Conservation (phyloP, 345 rosid species). For the Kandelia obovata region DNA sequence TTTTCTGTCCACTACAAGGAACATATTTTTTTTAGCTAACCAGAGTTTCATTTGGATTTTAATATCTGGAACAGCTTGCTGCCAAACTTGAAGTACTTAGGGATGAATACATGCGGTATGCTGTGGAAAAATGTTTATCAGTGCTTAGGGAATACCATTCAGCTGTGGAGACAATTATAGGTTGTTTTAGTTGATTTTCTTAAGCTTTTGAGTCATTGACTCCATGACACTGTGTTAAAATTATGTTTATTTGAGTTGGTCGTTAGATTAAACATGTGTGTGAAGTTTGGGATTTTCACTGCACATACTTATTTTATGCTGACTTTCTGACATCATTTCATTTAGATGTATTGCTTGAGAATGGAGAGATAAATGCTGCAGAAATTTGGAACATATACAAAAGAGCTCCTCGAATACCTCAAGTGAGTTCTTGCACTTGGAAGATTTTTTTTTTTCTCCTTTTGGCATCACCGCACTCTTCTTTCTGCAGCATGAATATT, state of each 20-base stretch:
- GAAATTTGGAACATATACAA: constrained; percentile 83
- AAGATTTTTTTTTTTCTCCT: constrained; percentile 6
- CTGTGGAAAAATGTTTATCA: constrained; percentile 72
- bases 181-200: constrained; percentile 26
- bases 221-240: not conserved
- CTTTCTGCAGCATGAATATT: not conserved
- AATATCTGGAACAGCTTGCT: constrained; percentile 55
- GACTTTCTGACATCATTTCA: constrained; percentile 9
- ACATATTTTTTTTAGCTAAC: not conserved
- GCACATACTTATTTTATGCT: constrained; percentile 3
- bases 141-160: constrained; percentile 78
- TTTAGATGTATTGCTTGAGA: constrained; percentile 78
- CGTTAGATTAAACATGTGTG: not conserved
- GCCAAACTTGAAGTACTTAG: constrained; percentile 90
- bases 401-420: constrained; percentile 65
- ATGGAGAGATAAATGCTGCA: constrained; percentile 68
- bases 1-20: not conserved
- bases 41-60: constrained; percentile 8
- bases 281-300: not conserved
- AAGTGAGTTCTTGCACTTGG: constrained; percentile 39
- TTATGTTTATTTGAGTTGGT: not conserved
- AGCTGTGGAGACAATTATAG: constrained; percentile 92
- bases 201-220: not conserved
- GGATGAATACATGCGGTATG: constrained; percentile 81
- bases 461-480: not conserved